Evolutionary conservation across 2,329 filamentous ascomycete genomes (phyloP), one percentile per base, ranked within the genome.

Genomic region (Clarireedia paspali): DNA sequence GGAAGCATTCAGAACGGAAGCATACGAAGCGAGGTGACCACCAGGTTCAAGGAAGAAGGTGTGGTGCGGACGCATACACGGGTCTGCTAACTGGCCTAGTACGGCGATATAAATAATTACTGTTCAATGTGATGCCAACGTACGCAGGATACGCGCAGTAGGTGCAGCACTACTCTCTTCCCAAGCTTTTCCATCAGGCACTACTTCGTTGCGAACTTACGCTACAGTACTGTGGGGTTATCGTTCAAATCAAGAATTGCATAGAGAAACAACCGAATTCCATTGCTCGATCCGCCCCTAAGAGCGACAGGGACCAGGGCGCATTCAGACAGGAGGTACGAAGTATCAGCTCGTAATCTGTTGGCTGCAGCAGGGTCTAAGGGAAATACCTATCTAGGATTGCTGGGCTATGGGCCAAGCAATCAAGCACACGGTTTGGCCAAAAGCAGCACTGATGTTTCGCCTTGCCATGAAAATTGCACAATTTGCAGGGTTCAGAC

Each of bases 381-480:
- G 20, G 44, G 48, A 26, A 50, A 15, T 12, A 39, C 34, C 10
- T 36, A 39, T 36, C 17, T 9, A 34, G 30, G 30, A 34, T 12
- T 34, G 9, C 30, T 34, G 10, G 30, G 30, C 9, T 9, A 12
- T 12, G 15, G 15, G n/a, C 39, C 17, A 20, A 42, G 15, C 20
- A 42, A 20, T n/a, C 39, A 42, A n/a, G 15, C 15, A 42, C 17
- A 42, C 17, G 7, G 15, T n/a, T 42, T 42, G 17, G 39, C 9
- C 39, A 47, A 53, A 42, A 53, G 30, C 50, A 47, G 36, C 46
- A 44, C 42, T 53, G 50, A 30, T 23, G 12, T 47, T 53, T 47
- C 24, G 50, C 40, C 42, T 47, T 53, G 30, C 30, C 42, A 47
- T 53, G 51, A 47, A 53, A 45, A 45, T 24, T 52, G 40, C 49